Conservation (phyloP, 108 stramenopile species). For the Skeletonema potamos region DNA sequence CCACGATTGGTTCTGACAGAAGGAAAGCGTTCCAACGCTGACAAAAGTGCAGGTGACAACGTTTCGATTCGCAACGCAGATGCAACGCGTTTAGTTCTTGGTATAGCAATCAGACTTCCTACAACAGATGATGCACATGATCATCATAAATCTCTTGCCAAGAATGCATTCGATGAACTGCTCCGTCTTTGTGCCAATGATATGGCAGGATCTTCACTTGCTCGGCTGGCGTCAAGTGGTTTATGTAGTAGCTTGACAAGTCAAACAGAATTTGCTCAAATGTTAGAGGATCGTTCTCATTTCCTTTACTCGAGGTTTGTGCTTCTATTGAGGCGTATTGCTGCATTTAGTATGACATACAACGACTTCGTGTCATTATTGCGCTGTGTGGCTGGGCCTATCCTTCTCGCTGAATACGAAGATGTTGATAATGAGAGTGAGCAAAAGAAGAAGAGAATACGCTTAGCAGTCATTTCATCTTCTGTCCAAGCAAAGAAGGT, state of each 20-base stretch:
- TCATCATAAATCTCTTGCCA: conserved; percentile 50
- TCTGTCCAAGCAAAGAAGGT: conserved; percentile 49
- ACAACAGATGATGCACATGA: conserved; percentile 29
- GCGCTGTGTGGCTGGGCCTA: conserved; percentile 72
- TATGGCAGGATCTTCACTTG: conserved; percentile 68
- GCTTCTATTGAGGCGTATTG: conserved; percentile 64
- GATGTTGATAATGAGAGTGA: conserved; percentile 15
- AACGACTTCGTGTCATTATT: conserved; percentile 83
- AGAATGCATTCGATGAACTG: conserved; percentile 72
- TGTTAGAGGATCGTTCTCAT: conserved; percentile 71
- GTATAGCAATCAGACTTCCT: conserved; percentile 65
- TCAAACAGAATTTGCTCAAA: conserved; percentile 69
- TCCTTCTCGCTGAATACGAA: conserved; percentile 57
- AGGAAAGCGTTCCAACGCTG: conserved; percentile 25
- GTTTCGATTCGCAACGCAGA: conserved; percentile 73
- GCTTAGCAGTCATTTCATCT: conserved; percentile 75
- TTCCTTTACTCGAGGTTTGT: conserved; percentile 75
- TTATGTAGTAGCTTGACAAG: conserved; percentile 74
- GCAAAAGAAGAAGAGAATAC: conserved; percentile 47
- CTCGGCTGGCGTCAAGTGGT: conserved; percentile 78
- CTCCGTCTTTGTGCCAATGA: conserved; percentile 69
- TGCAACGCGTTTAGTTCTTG: conserved; percentile 74
- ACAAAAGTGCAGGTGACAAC: conserved; percentile 24
- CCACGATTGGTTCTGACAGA: conserved; percentile 54
- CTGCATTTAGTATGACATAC: conserved; percentile 84